Evolutionary conservation across 75 land plant genomes (phyloP).

Genomic region (Pinus tabuliformis): DNA sequence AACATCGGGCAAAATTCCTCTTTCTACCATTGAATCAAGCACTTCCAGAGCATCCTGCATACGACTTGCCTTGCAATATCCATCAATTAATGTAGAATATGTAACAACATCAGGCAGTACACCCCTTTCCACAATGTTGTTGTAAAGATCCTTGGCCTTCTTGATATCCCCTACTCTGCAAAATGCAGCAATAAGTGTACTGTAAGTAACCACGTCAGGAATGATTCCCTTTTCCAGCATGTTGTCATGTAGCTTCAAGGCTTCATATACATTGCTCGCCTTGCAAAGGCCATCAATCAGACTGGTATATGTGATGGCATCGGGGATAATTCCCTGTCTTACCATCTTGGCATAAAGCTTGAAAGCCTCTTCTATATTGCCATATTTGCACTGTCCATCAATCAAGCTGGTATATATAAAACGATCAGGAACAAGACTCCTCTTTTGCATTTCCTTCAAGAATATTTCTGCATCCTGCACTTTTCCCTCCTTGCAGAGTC

Average conservation of each 20-base stretch:
- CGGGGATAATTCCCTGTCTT: conserved; percentile 54
- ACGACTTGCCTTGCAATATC: conserved; percentile 21
- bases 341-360: conserved; percentile 42
- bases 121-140: conserved; percentile 14
- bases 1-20: conserved; percentile 16
- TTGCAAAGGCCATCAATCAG: conserved; percentile 40
- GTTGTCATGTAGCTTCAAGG: conserved; percentile 40
- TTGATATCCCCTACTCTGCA: conserved; percentile 33
- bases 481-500: conserved; percentile 46
- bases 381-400: conserved; percentile 44
- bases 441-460: conserved; percentile 43
- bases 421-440: conserved; percentile 41
- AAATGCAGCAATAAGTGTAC: conserved; percentile 33
- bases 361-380: conserved; percentile 55
- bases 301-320: conserved; percentile 47
- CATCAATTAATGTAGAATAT: conserved; percentile 9
- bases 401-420: conserved; percentile 37
- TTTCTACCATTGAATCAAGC: conserved; percentile 20
- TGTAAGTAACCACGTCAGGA: conserved; percentile 62
- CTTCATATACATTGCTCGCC: conserved; percentile 30
- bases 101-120: conserved; percentile 3
- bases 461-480: conserved; percentile 32
- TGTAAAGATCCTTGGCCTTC: conserved; percentile 30
- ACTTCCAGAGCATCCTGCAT: conserved; percentile 38
- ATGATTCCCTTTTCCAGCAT: conserved; percentile 49